Base-by-base conservation (phyloP, 2,329 filamentous ascomycete species). In the Aspergillus sp. region DNA sequence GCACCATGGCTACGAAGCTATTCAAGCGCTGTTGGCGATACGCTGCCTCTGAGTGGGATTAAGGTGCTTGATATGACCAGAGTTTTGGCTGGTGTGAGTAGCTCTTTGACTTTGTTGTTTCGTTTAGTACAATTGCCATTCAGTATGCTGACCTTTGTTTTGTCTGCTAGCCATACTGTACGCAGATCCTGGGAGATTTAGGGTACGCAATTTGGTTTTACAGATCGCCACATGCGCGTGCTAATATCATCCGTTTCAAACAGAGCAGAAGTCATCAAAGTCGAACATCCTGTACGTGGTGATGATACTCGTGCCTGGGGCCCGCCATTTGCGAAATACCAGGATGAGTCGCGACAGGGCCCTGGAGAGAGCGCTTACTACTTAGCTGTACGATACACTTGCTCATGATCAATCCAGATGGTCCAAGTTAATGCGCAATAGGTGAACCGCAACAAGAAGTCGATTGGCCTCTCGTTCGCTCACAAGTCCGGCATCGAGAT, bases 371-470 rank as follows among this genome's bases (percentile, higher is more conserved):
- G 89, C 53, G 93, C 93, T 7, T 98, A 98, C 66, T 98, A 95
- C 61, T 75, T 98, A 23, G 83, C 85, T 45, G 93, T 96, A 77
- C 53, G 59, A 44, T 12, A 33, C 1, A 20, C 15, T 35, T 1
- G 33, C 9, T 3, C 17, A 12, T 22, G 2, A 17, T 9, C 17
- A 20, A 19, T 20, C 9, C 9, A 3, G 7, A 6, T 22, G 13
- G 12, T 7, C 15, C 45, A 43, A 9, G 13, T 43, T 58, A 19
- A 60, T 39, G 27, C 22, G 13, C 4, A 7, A 45, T 53, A 95
- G 89, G 88, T 89, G 13, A 97, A 97, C 64, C 87, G 93, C 45
- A 98, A 98, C 73, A 98, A 98, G 67, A 95, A 93, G 66, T 97
- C 91, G 0, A 70, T 98, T 1, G 93, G 83, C 0, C 76, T 98